Evolutionary conservation across 1,139 yeast genomes (phyloP).

Genomic region (Barnettozyma hawaiiensis): DNA sequence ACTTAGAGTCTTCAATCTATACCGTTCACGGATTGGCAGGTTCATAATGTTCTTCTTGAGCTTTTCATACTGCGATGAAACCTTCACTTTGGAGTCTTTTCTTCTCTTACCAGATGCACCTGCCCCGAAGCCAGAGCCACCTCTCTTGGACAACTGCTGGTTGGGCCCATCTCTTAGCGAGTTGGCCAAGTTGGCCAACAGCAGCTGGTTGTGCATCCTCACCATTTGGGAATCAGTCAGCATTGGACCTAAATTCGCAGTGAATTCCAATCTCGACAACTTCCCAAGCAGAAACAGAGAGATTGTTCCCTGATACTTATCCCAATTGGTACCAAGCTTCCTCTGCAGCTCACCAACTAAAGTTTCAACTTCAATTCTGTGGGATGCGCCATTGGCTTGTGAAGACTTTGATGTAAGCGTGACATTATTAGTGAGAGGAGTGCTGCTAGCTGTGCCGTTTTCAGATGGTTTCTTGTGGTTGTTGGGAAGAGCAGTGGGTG

Average conservation of each 20-base stretch:
- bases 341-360: slow-evolving; percentile 71
- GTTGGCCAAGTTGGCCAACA: slow-evolving; percentile 79
- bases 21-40: slow-evolving; percentile 76
- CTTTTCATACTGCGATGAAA: slow-evolving; percentile 60
- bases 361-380: slow-evolving; percentile 64
- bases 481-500: background rate
- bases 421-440: slow-evolving; percentile 1
- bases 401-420: background rate
- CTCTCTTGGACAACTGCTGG: slow-evolving; percentile 40
- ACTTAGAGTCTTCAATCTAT: slow-evolving; percentile 77
- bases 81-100: slow-evolving; percentile 44
- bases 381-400: slow-evolving; percentile 18
- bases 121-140: slow-evolving; percentile 45
- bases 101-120: slow-evolving; percentile 46
- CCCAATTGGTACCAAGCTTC: slow-evolving; percentile 76
- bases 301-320: slow-evolving; percentile 72
- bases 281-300: slow-evolving; percentile 75
- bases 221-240: slow-evolving; percentile 44
- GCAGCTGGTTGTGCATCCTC: slow-evolving; percentile 71
- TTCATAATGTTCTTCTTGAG: slow-evolving; percentile 85
- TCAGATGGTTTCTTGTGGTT: background rate
- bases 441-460: slow-evolving; percentile 1
- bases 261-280: slow-evolving; percentile 70
- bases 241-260: slow-evolving; percentile 47
- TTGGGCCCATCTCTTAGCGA: slow-evolving; percentile 62